Conservation (phyloP, 768 basidiomycete species). For the Mycena galopus region DNA sequence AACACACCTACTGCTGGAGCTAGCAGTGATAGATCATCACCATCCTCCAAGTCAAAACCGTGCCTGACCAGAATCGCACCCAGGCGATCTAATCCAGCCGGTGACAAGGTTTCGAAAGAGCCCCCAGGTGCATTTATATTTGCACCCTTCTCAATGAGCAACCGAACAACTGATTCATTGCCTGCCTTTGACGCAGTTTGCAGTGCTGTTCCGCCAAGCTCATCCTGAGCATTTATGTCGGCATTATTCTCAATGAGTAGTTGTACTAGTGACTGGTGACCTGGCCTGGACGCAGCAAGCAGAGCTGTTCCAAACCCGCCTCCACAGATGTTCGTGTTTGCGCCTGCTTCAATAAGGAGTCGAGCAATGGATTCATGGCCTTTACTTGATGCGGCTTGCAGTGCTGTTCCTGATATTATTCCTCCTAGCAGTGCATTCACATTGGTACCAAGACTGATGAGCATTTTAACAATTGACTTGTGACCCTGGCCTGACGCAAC, state of each 20-base stretch:
- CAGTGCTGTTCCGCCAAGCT: not conserved
- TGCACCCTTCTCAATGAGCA: constrained; percentile 10
- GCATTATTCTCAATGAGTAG: not conserved
- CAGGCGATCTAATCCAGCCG: not conserved
- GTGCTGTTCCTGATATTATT: not conserved
- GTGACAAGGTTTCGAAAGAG: not conserved
- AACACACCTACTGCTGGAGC: not conserved
- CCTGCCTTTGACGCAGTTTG: not conserved
- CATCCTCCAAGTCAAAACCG: not conserved
- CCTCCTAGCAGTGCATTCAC: not conserved
- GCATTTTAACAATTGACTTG: not conserved
- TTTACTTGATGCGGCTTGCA: constrained; percentile 2
- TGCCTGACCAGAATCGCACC: not conserved
- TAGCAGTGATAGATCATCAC: not conserved
- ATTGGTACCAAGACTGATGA: not conserved
- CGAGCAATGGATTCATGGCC: constrained; percentile 5
- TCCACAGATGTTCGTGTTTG: not conserved
- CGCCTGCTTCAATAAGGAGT: not conserved
- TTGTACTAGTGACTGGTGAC: not conserved
- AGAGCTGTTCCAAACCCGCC: not conserved
- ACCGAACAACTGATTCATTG: not conserved
- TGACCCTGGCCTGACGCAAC: not conserved
- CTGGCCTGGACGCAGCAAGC: not conserved
- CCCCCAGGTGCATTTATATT: not conserved
- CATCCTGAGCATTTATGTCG: not conserved